Evolutionary conservation across 2,329 filamentous ascomycete genomes (phyloP).

Genomic region (Nothophoma quercina): DNA sequence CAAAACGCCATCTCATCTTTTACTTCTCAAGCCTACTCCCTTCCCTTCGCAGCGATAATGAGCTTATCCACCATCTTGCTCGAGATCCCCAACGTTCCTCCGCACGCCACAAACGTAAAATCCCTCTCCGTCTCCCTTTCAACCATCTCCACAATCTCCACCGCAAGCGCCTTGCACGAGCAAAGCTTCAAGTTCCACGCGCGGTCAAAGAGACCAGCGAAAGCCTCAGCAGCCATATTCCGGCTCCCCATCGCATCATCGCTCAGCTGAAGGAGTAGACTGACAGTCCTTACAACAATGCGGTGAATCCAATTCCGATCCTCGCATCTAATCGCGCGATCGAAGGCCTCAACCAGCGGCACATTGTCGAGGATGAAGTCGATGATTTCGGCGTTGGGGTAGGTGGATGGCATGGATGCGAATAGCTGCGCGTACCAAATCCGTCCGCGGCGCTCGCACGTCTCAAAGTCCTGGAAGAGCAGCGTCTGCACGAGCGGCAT

Average conservation of each 20-base stretch:
- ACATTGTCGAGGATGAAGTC: slow-evolving; percentile 19
- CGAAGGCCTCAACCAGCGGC: slow-evolving; percentile 13
- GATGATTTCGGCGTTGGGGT: not conserved
- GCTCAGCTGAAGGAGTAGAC: not conserved
- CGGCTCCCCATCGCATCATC: not conserved
- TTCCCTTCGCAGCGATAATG: slow-evolving; percentile 2
- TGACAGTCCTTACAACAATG: slow-evolving; percentile 11
- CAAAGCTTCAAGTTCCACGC: slow-evolving; percentile 16
- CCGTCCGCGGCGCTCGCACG: slow-evolving; percentile 3
- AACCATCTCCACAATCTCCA: slow-evolving; percentile 11
- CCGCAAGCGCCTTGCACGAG: not conserved
- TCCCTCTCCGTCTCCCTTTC: slow-evolving; percentile 9
- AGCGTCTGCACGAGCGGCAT: not conserved
- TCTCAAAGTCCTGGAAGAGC: slow-evolving; percentile 13
- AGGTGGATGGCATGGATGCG: not conserved
- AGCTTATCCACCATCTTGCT: slow-evolving; percentile 13
- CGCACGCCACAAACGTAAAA: slow-evolving; percentile 17
- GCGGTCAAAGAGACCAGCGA: slow-evolving; percentile 7
- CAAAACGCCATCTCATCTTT: no score
- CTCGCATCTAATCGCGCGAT: slow-evolving; percentile 15
- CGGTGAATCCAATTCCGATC: slow-evolving; percentile 13
- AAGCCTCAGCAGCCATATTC: slow-evolving; percentile 10
- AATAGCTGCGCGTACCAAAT: slow-evolving; percentile 20
- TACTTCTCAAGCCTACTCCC: no score
- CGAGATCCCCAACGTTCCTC: slow-evolving; percentile 7